Evolutionary conservation across 768 basidiomycete genomes (phyloP).

Genomic region (Lactifluus volemus): DNA sequence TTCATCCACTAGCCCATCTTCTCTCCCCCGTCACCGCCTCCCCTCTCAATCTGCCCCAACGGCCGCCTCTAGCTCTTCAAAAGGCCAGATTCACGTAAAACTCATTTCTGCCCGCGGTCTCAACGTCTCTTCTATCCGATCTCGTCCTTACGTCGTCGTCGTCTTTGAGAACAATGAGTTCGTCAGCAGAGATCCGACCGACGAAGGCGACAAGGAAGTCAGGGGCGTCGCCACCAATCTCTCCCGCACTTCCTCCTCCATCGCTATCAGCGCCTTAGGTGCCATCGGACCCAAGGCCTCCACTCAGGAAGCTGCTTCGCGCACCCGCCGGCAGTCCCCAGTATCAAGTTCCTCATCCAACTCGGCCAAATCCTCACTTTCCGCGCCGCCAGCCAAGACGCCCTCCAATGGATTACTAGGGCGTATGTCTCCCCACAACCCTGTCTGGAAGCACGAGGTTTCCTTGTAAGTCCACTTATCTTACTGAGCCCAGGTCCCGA

Average conservation of each 20-base stretch:
- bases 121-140: slow-evolving; percentile 53
- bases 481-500: neutral
- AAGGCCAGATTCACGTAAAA: slow-evolving; percentile 90
- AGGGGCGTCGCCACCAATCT: slow-evolving; percentile 62
- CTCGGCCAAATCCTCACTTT: slow-evolving; percentile 19
- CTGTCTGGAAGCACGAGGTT: slow-evolving; percentile 99
- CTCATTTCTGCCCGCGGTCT: slow-evolving; percentile 86
- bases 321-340: slow-evolving; percentile 12
- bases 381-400: slow-evolving; percentile 22
- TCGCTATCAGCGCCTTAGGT: slow-evolving; percentile 56
- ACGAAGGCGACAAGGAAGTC: slow-evolving; percentile 81
- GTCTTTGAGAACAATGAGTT: slow-evolving; percentile 99
- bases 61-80: slow-evolving; percentile 30
- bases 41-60: slow-evolving; percentile 25
- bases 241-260: slow-evolving; percentile 50
- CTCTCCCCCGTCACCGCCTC: slow-evolving; percentile 28
- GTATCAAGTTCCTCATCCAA: slow-evolving; percentile 14
- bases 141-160: slow-evolving; percentile 89
- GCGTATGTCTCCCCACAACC: slow-evolving; percentile 70
- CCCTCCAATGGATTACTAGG: slow-evolving; percentile 37
- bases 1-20: neutral
- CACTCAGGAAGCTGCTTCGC: slow-evolving; percentile 20
- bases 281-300: slow-evolving; percentile 47
- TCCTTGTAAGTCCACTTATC: slow-evolving; percentile 72
- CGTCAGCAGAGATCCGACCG: slow-evolving; percentile 81